A percentile compares a stretch with the other conserved stretches of the same genome.
Conservation (phyloP, 495 filamentous ascomycete species). For the Parachaetomium inaequale region DNA sequence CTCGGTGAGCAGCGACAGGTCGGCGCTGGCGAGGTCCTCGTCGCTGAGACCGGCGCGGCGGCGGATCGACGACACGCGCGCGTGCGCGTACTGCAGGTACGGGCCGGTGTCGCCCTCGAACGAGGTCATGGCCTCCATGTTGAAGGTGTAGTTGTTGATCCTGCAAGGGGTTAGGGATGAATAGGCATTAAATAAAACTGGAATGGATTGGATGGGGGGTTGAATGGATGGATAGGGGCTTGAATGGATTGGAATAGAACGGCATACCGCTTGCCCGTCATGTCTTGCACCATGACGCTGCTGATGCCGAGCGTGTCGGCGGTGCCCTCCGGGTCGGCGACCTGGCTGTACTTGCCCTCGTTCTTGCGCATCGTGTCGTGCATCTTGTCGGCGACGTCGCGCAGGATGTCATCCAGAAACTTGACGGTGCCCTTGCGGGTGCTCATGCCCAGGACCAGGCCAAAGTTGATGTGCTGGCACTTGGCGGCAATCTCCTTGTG, state of each 20-base stretch:
- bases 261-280: slow-evolving; percentile 58
- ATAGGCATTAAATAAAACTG: too few species aligned
- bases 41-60: slow-evolving; percentile 50
- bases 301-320: slow-evolving; percentile 60
- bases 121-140: slow-evolving; percentile 63
- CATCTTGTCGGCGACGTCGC: slow-evolving; percentile 60
- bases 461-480: slow-evolving; percentile 62
- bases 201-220: too few species aligned
- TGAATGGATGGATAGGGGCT: too few species aligned
- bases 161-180: slow-evolving; percentile 26
- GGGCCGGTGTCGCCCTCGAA: slow-evolving; percentile 70
- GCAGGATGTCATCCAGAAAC: slow-evolving; percentile 60
- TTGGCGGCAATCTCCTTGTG: slow-evolving; percentile 55
- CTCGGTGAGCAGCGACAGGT: slow-evolving; percentile 57
- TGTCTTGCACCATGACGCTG: slow-evolving; percentile 63
- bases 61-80: slow-evolving; percentile 59
- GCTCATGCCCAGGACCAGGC: slow-evolving; percentile 59
- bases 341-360: slow-evolving; percentile 55
- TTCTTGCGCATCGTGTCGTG: slow-evolving; percentile 64
- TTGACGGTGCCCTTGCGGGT: slow-evolving; percentile 55
- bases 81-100: slow-evolving; percentile 67
- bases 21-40: slow-evolving; percentile 54
- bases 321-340: slow-evolving; percentile 52
- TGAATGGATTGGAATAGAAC: neutral
- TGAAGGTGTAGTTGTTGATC: slow-evolving; percentile 61